Percentiles rank a stretch among this genome's conserved stretches.
Evolutionary conservation across 2,329 filamentous ascomycete genomes (phyloP).

Genomic region (Cladophialophora chaetospira): DNA sequence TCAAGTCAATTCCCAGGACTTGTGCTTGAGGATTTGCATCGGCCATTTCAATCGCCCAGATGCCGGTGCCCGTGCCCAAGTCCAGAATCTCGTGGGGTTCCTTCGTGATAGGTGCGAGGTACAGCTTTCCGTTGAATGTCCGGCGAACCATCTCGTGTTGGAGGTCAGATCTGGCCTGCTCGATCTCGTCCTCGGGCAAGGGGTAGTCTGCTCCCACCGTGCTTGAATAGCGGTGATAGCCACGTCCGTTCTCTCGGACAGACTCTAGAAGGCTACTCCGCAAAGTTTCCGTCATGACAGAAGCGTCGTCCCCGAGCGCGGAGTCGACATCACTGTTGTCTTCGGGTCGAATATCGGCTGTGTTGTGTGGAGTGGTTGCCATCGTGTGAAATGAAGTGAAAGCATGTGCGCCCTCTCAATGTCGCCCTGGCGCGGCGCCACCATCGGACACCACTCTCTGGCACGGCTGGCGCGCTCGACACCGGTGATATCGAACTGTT

Average conservation of each 20-base stretch:
- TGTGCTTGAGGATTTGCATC: conserved; percentile 30
- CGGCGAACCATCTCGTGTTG: conserved; percentile 16
- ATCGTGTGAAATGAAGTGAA: no score
- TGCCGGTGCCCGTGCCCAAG: conserved; percentile 27
- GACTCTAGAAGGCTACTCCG: conserved; percentile 9
- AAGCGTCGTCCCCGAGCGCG: neutral
- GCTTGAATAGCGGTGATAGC: conserved; percentile 26
- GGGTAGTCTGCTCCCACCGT: conserved; percentile 21
- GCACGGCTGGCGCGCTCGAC: no score
- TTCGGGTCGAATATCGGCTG: neutral
- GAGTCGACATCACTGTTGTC: neutral
- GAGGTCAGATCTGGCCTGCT: conserved; percentile 39
- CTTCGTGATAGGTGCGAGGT: conserved; percentile 14
- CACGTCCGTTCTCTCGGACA: conserved; percentile 32
- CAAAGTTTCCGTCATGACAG: neutral
- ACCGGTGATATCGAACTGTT: no score
- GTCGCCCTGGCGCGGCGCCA: no score
- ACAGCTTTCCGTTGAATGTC: conserved; percentile 15
- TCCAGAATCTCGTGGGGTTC: conserved; percentile 22
- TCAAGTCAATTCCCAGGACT: conserved; percentile 31
- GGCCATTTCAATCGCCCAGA: conserved; percentile 30
- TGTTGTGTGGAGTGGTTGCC: neutral
- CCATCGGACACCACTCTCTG: no score
- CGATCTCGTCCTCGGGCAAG: conserved; percentile 39
- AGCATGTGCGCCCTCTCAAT: no score